phyloP scores from a whole-genome alignment of 371 early-diverging fungal genomes.

The Choanephora cucurbitarum region DNA sequence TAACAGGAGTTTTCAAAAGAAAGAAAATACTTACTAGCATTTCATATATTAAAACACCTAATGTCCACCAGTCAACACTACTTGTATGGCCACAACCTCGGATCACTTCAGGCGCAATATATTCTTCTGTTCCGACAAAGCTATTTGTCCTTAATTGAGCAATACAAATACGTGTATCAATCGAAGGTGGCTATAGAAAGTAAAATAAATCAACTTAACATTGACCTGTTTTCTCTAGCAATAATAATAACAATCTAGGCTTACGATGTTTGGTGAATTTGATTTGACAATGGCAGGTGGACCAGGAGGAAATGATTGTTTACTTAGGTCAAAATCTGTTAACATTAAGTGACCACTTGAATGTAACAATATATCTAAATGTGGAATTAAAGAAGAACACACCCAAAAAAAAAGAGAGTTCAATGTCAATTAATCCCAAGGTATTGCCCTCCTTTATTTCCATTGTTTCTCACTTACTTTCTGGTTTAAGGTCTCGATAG shows the following conservation, averaged over 20 bases:
- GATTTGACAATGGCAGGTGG: constrained; percentile 78
- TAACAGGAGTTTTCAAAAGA: background rate
- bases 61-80: constrained; percentile 98
- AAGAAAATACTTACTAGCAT: constrained; percentile 72
- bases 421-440: background rate
- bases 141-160: constrained; percentile 88
- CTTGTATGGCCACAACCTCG: constrained; percentile 91
- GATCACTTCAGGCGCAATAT: constrained; percentile 95
- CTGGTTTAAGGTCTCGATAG: constrained; percentile 98
- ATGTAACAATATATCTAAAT: constrained; percentile 86
- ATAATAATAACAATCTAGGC: too few species aligned
- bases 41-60: constrained; percentile 96
- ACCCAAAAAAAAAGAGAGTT: background rate
- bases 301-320: constrained; percentile 77
- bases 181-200: constrained; percentile 52
- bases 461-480: constrained; percentile 72
- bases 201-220: too few species aligned
- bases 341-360: constrained; percentile 94
- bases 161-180: constrained; percentile 89
- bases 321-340: constrained; percentile 95
- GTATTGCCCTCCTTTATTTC: background rate
- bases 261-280: constrained; percentile 53
- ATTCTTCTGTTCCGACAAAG: constrained; percentile 98
- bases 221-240: too few species aligned
- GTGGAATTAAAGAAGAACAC: background rate